These are phyloP conservation scores for Vaccinium myrtillus DNA, from an alignment of 148 eudicot species.

Conservation along the genomic window DNA sequence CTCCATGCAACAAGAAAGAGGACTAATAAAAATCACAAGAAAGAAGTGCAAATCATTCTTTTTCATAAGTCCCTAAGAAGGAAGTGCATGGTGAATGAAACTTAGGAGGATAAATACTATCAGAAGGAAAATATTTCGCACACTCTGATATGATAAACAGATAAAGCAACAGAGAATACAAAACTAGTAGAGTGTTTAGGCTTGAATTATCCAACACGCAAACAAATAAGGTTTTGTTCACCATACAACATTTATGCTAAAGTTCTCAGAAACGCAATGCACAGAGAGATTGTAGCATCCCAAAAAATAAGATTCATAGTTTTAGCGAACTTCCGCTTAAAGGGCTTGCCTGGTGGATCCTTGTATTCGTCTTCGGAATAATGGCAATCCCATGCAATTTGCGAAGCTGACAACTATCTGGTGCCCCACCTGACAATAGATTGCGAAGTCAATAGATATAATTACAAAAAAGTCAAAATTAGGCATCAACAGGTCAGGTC, in stretches of 20 bases:
- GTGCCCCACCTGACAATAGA: constrained; percentile 74
- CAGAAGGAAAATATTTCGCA: neutral
- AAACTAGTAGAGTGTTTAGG: neutral
- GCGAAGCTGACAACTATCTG: constrained; percentile 90
- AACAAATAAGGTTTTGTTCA: neutral
- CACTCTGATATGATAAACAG: neutral
- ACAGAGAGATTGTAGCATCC: neutral
- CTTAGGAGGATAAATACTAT: neutral
- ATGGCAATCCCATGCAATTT: constrained; percentile 92
- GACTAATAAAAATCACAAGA: neutral
- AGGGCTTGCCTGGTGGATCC: constrained; percentile 95
- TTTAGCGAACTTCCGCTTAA: constrained; percentile 38
- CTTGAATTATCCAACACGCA: neutral
- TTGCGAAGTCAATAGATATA: constrained; percentile 1
- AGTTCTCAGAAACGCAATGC: neutral
- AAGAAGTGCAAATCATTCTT: neutral
- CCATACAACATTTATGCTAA: neutral
- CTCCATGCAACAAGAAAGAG: neutral
- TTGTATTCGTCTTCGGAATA: constrained; percentile 80
- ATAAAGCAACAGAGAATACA: constrained; percentile 3
- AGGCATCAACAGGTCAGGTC: neutral
- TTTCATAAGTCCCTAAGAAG: neutral
- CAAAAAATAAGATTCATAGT: constrained; percentile 27
- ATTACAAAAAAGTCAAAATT: constrained; percentile 8
- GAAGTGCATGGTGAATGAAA: neutral